Base-by-base conservation (phyloP, 2,329 filamentous ascomycete genomes). In the Ciborinia camelliae region DNA sequence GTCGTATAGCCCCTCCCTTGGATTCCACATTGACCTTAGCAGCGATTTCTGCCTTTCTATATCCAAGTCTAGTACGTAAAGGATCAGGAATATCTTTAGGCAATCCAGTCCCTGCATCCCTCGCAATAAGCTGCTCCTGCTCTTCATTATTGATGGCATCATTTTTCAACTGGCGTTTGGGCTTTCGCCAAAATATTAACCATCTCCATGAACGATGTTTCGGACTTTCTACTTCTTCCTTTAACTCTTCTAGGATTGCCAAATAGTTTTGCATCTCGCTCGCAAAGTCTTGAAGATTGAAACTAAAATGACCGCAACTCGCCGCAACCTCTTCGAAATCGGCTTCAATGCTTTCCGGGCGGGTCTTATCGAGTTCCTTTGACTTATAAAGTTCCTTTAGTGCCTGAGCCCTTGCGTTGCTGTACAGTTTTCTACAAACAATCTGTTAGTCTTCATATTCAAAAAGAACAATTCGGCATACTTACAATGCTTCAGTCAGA, bases 271-370 rank as follows among this genome's bases (percentile, higher is more conserved):
- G 86, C 79, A 96, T 90, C 73, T 97, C 92, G 74, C 96, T 91
- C 0, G 92, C 93, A 73, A 98, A 94, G 70, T 95, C 90, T 68
- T 95, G 86, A 32, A 99, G 81, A 51, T 90, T 96, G 75, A 95
- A 97, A 74, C 91, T 94, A 74, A 98, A 99, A 77, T 98, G 93
- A 0, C 95, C 94, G 73, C 95, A 99, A 64, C 93, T 96, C n/a
- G 95, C 94, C 48, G 94, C 93, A 14, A 98, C 93, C 76, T 99
- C 95, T 75, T 99, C 95, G 65, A 97, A 92, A 75, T 98, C 95
- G 2, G 94, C 95, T 73, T 96, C 89, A 10, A 94, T 84, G 67
- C 90, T 89, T 61, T 91, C 83, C 0, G 89, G 88, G 50, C 86
- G 84, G 3, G 86, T 81, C 65, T 86, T 86, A 14, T 85, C 86